Evolutionary conservation across 768 basidiomycete species (phyloP).

Genomic region (Hygrocybe punicea): DNA sequence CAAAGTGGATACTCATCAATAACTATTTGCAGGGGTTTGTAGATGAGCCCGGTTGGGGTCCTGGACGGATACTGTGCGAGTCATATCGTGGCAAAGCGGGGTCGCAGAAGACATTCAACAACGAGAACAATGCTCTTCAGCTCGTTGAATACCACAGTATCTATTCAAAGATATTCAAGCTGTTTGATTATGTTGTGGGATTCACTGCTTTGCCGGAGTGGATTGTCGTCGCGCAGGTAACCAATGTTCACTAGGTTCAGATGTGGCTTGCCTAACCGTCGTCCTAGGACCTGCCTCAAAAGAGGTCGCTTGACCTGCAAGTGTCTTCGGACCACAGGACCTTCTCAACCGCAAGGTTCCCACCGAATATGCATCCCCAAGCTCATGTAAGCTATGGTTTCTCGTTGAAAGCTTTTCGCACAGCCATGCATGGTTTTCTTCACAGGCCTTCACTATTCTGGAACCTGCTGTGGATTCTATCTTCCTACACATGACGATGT

Average conservation of each 20-base stretch:
- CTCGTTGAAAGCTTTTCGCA: background rate
- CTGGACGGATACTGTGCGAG: conserved; percentile 90
- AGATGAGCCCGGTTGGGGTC: too few species aligned
- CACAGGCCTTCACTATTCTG: conserved; percentile 85
- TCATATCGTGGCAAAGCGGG: conserved; percentile 79
- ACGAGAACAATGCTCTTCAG: conserved; percentile 61
- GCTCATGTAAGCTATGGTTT: conserved; percentile 65
- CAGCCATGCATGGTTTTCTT: background rate
- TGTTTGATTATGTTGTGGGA: conserved; percentile 88
- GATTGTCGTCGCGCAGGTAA: conserved; percentile 90
- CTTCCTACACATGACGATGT: conserved; percentile 95
- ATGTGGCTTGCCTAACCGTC: conserved; percentile 6
- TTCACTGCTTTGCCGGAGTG: conserved; percentile 97
- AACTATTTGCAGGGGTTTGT: too few species aligned
- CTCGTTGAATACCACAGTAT: conserved; percentile 78
- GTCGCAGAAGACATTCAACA: conserved; percentile 57
- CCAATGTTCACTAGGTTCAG: conserved; percentile 18
- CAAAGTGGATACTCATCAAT: too few species aligned
- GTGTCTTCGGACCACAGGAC: conserved; percentile 87
- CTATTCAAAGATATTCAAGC: conserved; percentile 63
- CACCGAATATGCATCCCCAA: conserved; percentile 82
- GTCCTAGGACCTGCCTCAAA: conserved; percentile 47
- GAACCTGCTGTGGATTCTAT: conserved; percentile 91
- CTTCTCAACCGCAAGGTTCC: conserved; percentile 87
- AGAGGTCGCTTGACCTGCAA: conserved; percentile 71